Conservation (phyloP, 345 rosid genomes). For the Eucalyptus microcorys region DNA sequence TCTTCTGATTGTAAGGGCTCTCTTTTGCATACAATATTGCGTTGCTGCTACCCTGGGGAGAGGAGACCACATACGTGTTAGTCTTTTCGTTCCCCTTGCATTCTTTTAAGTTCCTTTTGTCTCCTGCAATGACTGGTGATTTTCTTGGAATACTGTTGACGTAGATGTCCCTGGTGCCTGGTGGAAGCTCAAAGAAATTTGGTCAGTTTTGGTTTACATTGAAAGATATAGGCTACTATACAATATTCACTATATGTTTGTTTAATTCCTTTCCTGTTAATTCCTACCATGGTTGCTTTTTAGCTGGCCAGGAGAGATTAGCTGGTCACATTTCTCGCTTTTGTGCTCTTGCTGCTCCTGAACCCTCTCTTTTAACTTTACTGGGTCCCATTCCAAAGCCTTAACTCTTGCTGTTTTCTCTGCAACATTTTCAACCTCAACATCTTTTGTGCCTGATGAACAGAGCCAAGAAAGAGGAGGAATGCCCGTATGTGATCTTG, state of each 20-base stretch:
- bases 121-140: background rate
- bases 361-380: background rate
- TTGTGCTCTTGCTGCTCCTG: background rate
- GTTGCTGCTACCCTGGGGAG: background rate
- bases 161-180: background rate
- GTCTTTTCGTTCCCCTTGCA: background rate
- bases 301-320: background rate
- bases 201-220: background rate
- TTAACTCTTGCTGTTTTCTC: background rate
- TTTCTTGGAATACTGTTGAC: background rate
- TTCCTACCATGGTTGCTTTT: background rate
- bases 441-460: background rate
- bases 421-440: background rate
- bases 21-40: background rate
- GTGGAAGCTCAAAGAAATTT: background rate
- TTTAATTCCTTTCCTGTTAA: background rate
- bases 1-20: background rate
- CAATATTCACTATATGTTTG: background rate
- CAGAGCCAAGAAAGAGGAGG: background rate
- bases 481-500: background rate
- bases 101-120: background rate
- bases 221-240: background rate
- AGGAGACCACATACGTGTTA: background rate
- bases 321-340: background rate
- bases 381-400: background rate